Conservation (phyloP, 768 basidiomycete genomes). For the Boletus vermiculosoides region DNA sequence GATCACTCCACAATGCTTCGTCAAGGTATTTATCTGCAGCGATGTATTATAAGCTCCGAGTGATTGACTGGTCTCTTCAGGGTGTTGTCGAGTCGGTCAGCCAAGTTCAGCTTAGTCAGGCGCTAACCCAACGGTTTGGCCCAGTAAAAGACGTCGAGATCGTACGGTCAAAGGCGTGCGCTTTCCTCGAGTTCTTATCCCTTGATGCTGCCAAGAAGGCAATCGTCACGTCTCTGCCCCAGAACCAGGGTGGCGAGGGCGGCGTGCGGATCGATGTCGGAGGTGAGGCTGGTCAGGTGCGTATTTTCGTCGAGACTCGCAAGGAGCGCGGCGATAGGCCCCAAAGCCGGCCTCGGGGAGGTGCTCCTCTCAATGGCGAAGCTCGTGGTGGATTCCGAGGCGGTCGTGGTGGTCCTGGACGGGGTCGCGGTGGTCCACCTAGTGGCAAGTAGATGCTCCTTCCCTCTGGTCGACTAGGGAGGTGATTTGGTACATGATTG, state of each 20-base stretch:
- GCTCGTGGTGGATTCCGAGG: conserved; percentile 47
- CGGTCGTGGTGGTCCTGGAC: conserved; percentile 43
- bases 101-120: conserved; percentile 45
- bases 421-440: conserved; percentile 40
- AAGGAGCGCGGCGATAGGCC: conserved; percentile 90
- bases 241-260: conserved; percentile 79
- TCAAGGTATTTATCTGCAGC: conserved; percentile 61
- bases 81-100: conserved; percentile 71
- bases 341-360: conserved; percentile 58
- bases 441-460: conserved; percentile 21
- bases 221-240: conserved; percentile 69
- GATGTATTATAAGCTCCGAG: neutral
- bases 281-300: conserved; percentile 46
- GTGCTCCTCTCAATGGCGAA: conserved; percentile 51
- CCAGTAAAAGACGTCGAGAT: conserved; percentile 86
- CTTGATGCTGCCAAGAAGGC: conserved; percentile 84
- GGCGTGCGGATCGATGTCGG: conserved; percentile 77
- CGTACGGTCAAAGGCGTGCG: conserved; percentile 84
- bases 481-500: neutral
- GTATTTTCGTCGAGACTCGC: conserved; percentile 82
- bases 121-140: conserved; percentile 67
- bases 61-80: conserved; percentile 36
- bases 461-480: neutral
- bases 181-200: conserved; percentile 84
- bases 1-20: conserved; percentile 79